Conservation (phyloP, 768 basidiomycete species). For the Daedaleopsis nitida region DNA sequence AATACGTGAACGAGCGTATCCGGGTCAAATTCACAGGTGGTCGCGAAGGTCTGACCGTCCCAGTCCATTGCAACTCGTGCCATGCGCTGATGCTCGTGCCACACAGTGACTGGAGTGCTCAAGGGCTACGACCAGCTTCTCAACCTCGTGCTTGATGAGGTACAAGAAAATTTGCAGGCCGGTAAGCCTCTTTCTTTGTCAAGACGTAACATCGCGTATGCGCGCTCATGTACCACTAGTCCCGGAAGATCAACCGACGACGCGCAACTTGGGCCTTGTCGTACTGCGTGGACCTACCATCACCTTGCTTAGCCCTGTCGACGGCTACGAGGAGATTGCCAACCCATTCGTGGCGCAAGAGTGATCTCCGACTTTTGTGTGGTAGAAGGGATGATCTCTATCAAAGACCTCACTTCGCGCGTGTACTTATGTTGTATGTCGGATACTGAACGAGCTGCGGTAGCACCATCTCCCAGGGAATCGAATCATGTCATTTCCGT, state of each 20-base stretch:
- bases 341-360: constrained; percentile 85
- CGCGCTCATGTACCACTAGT: constrained; percentile 12
- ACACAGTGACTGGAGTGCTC: constrained; percentile 80
- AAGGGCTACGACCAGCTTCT: constrained; percentile 97
- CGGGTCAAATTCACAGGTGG: constrained; percentile 98
- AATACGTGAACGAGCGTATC: constrained; percentile 91
- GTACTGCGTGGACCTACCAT: constrained; percentile 95
- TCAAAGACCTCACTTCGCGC: too few species aligned
- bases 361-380: constrained; percentile 1
- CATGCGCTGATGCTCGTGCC: constrained; percentile 10
- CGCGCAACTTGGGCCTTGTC: constrained; percentile 75
- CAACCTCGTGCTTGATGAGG: constrained; percentile 96
- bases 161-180: constrained; percentile 77
- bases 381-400: too few species aligned
- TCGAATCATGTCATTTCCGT: too few species aligned
- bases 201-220: constrained; percentile 41
- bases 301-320: constrained; percentile 90
- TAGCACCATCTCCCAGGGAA: too few species aligned
- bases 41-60: constrained; percentile 68
- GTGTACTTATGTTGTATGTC: too few species aligned
- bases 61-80: background rate
- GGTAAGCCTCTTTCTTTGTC: constrained; percentile 14
- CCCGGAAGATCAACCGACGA: constrained; percentile 66
- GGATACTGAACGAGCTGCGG: background rate
- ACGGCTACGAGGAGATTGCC: constrained; percentile 92